phyloP scores from a whole-genome alignment of 208 protist genomes.

The Angomonas deanei region DNA sequence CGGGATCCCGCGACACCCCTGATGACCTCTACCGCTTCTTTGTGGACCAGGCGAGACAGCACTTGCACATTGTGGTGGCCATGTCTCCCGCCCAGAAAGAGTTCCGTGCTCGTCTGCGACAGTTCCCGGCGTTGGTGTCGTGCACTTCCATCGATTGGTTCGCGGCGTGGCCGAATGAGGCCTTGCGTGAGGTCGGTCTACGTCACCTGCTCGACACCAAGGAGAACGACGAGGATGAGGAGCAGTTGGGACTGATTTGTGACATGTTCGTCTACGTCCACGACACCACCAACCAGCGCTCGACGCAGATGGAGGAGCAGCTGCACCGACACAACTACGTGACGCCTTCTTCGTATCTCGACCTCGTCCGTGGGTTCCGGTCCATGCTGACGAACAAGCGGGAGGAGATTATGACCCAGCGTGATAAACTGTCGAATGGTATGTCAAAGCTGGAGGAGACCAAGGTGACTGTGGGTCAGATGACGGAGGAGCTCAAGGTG shows the following conservation, averaged over 20 bases:
- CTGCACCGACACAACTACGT: conserved; percentile 96
- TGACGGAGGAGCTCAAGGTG: conserved; percentile 89
- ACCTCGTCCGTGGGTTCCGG: conserved; percentile 95
- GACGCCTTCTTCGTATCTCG: conserved; percentile 97
- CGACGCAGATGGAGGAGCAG: conserved; percentile 91
- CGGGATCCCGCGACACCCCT: conserved; percentile 84
- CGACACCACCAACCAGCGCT: conserved; percentile 77
- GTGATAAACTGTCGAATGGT: conserved; percentile 95
- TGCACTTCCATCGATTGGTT: conserved; percentile 99
- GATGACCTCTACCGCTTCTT: conserved; percentile 96
- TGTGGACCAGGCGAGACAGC: conserved; percentile 90
- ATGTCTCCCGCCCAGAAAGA: conserved; percentile 96
- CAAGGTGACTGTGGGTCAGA: conserved; percentile 85
- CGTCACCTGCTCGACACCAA: conserved; percentile 80
- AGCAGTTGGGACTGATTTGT: conserved; percentile 70
- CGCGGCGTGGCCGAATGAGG: conserved; percentile 96
- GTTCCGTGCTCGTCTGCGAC: conserved; percentile 95
- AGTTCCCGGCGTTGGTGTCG: conserved; percentile 97
- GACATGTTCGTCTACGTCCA: conserved; percentile 95
- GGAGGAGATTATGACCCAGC: conserved; percentile 91
- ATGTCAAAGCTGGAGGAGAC: conserved; percentile 93
- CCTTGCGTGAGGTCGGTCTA: conserved; percentile 93
- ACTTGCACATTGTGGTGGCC: conserved; percentile 96
- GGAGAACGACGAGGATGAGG: conserved; percentile 85
- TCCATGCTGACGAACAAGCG: conserved; percentile 92